phyloP scores from a whole-genome alignment of 306 rosid species.

The Lathyrus oleraceus region DNA sequence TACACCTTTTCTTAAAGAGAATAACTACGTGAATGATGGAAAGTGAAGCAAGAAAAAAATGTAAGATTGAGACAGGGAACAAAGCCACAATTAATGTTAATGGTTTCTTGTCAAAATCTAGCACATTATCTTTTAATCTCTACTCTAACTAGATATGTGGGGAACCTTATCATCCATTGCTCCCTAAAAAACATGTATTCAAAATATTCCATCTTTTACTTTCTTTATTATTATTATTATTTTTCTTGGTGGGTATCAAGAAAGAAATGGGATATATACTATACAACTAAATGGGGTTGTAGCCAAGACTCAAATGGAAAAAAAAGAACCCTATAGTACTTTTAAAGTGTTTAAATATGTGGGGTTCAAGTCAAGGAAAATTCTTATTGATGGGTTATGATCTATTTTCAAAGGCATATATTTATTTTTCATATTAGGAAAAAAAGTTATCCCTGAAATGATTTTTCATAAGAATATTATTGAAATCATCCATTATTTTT shows the following conservation, averaged over 20 bases:
- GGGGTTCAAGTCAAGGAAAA: slow-evolving; percentile 49
- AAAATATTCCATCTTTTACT: slow-evolving; percentile 65
- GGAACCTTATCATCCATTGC: slow-evolving; percentile 59
- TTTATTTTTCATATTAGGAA: slow-evolving; percentile 39
- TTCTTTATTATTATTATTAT: slow-evolving; percentile 35
- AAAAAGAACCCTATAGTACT: slow-evolving; percentile 45
- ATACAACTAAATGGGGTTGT: slow-evolving; percentile 43
- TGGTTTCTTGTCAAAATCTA: slow-evolving; percentile 89
- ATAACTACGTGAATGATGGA: slow-evolving; percentile 69
- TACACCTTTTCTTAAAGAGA: slow-evolving; percentile 70
- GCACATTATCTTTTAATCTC: slow-evolving; percentile 73
- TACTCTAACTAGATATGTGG: slow-evolving; percentile 62
- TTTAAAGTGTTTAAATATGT: slow-evolving; percentile 46
- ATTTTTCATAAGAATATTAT: slow-evolving; percentile 55
- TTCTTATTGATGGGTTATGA: slow-evolving; percentile 47
- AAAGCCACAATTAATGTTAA: slow-evolving; percentile 70
- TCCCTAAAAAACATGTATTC: slow-evolving; percentile 64
- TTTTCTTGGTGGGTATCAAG: slow-evolving; percentile 37
- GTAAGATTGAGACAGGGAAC: slow-evolving; percentile 68
- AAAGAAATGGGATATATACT: slow-evolving; percentile 50
- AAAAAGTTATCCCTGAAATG: slow-evolving; percentile 39
- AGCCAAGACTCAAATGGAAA: slow-evolving; percentile 51
- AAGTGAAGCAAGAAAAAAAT: slow-evolving; percentile 62
- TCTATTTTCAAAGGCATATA: slow-evolving; percentile 47
- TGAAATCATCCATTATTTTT: slow-evolving; percentile 47